phyloP scores from a whole-genome alignment of 2,329 filamentous ascomycete genomes.

The Fusarium euwallaceae region DNA sequence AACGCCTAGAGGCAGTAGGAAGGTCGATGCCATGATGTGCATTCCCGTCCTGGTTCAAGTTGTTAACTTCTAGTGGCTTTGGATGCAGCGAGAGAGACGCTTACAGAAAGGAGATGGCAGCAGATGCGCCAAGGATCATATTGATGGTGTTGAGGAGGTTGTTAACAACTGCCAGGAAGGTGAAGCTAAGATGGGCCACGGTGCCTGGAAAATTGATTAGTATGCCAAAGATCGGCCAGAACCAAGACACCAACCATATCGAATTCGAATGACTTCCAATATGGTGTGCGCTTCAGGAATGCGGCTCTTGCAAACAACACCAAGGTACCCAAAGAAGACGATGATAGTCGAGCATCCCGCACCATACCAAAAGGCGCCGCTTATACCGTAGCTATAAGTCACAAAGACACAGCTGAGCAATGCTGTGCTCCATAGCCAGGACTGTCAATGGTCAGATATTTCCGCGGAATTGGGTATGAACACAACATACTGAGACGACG shows the following conservation, averaged over 20 bases:
- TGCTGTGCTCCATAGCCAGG: constrained; percentile 29
- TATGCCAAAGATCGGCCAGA: no score
- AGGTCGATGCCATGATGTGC: constrained; percentile 81
- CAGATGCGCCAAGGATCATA: constrained; percentile 81
- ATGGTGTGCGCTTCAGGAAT: constrained; percentile 89
- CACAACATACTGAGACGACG: constrained; percentile 14
- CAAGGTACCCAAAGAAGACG: constrained; percentile 87
- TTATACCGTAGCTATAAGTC: constrained; percentile 26
- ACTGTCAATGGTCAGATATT: constrained; percentile 9
- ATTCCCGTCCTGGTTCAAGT: constrained; percentile 48
- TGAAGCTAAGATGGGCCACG: constrained; percentile 80
- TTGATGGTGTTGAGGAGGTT: constrained; percentile 90
- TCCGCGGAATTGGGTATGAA: no score
- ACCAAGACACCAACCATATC: no score
- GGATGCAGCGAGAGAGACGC: not conserved
- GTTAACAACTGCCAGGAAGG: constrained; percentile 83
- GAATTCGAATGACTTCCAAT: constrained; percentile 83
- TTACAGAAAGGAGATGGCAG: constrained; percentile 64
- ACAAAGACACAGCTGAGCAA: constrained; percentile 24
- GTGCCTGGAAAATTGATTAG: no score
- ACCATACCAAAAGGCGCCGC: constrained; percentile 24
- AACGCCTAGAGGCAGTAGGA: constrained; percentile 83
- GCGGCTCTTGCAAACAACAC: constrained; percentile 87
- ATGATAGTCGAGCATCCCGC: constrained; percentile 59
- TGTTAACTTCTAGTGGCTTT: not conserved